Percentiles rank a stretch among this genome's conserved stretches.
phyloP scores from a whole-genome alignment of 2,329 filamentous ascomycete species.

The Mycogone perniciosa region DNA sequence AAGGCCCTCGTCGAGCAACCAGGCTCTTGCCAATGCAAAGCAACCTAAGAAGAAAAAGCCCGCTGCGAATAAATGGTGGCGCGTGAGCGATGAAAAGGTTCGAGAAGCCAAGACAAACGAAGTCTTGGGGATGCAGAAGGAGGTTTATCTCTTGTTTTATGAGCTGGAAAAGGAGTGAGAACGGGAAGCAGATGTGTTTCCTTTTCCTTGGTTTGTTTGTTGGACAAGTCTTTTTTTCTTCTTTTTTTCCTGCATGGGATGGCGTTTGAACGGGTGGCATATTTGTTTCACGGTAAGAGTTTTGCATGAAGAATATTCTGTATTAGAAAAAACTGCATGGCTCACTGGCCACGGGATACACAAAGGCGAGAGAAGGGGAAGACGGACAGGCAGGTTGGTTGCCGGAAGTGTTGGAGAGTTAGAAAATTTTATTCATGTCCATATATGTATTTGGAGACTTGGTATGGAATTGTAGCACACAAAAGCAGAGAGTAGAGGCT shows the following conservation, averaged over 20 bases:
- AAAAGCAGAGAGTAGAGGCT: too few relatives aligned
- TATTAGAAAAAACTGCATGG: too few relatives aligned
- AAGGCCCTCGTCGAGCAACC: not conserved
- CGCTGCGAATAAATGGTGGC: constrained; percentile 77
- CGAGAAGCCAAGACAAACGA: constrained; percentile 91
- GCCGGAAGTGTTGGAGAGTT: too few relatives aligned
- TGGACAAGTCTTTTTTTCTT: not conserved
- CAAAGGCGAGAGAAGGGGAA: too few relatives aligned
- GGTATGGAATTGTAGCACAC: too few relatives aligned
- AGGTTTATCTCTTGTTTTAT: constrained; percentile 95
- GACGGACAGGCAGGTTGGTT: too few relatives aligned
- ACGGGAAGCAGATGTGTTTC: not conserved
- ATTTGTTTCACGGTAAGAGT: not conserved
- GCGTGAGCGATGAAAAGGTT: constrained; percentile 94
- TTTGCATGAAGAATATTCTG: too few relatives aligned
- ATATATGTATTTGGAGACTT: too few relatives aligned
- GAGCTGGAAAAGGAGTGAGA: constrained; percentile 60
- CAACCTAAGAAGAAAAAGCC: constrained; percentile 51
- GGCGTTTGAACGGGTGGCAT: constrained; percentile 1
- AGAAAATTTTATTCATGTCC: too few relatives aligned
- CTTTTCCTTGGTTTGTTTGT: not conserved
- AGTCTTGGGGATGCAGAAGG: constrained; percentile 86
- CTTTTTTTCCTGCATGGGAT: constrained; percentile 4
- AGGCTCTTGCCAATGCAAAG: constrained; percentile 19
- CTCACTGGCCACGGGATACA: too few relatives aligned